phyloP scores from a whole-genome alignment of 331 rosid genomes.

The Quercus lobata region DNA sequence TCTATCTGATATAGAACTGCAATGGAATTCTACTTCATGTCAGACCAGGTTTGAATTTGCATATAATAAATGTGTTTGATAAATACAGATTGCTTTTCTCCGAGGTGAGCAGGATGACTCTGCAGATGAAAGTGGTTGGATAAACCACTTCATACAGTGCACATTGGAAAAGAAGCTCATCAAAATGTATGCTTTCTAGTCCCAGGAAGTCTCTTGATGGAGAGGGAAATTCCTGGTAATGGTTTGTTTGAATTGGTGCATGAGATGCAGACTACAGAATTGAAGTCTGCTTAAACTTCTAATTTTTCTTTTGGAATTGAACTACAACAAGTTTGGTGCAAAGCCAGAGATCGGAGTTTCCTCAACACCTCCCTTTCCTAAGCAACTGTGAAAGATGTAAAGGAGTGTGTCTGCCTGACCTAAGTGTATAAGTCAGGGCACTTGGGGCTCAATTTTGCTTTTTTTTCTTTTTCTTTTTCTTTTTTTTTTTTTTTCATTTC shows the following conservation, averaged over 20 bases:
- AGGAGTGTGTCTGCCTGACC: conserved; percentile 9
- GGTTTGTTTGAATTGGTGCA: conserved; percentile 23
- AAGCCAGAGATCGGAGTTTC: conserved; percentile 18
- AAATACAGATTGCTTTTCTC: conserved; percentile 23
- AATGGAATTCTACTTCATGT: not conserved
- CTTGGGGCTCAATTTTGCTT: not conserved
- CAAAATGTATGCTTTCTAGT: not conserved
- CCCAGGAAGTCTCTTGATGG: conserved; percentile 16
- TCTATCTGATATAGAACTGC: not conserved
- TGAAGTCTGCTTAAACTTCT: conserved; percentile 10
- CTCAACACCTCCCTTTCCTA: not conserved
- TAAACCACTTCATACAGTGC: conserved; percentile 4
- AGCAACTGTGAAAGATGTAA: conserved; percentile 12
- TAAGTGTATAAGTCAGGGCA: not conserved
- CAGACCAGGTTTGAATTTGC: not conserved
- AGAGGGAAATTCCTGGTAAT: conserved; percentile 26
- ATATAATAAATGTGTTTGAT: not conserved
- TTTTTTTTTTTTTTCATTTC: not conserved
- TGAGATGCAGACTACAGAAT: conserved; percentile 7
- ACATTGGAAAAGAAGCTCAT: conserved; percentile 11
- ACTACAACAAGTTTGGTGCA: conserved; percentile 7
- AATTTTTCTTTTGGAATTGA: conserved; percentile 15
- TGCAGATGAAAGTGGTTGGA: conserved; percentile 7
- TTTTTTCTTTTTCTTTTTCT: too few species aligned
- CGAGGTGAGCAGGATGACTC: conserved; percentile 16